Conservation (phyloP, 805 yeast species). For the Yamadazyma takamatsuzukensis region DNA sequence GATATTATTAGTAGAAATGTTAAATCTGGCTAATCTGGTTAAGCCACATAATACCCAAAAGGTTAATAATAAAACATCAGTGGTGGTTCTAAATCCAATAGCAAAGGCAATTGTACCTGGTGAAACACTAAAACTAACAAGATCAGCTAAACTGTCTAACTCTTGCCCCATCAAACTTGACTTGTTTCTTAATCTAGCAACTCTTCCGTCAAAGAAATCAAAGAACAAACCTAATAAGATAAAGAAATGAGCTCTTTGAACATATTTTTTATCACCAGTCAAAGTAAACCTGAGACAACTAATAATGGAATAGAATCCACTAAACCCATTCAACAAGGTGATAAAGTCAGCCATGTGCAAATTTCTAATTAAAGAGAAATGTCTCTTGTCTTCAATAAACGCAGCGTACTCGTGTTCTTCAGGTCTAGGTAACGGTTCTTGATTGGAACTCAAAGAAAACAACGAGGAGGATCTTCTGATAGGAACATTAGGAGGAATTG, state of each 20-base stretch:
- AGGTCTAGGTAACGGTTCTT: conserved; percentile 64
- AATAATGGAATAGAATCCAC: conserved; percentile 87
- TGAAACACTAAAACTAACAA: conserved; percentile 91
- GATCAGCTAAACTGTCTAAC: conserved; percentile 92
- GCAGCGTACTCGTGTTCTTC: conserved; percentile 72
- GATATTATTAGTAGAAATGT: conserved; percentile 86
- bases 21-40: conserved; percentile 91
- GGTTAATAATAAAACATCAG: conserved; percentile 71
- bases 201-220: conserved; percentile 96
- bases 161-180: conserved; percentile 96
- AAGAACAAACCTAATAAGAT: conserved; percentile 89
- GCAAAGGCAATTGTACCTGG: conserved; percentile 93
- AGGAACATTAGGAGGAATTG: conserved; percentile 16
- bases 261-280: conserved; percentile 64
- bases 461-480: conserved; percentile 53
- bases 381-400: conserved; percentile 79
- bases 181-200: conserved; percentile 90
- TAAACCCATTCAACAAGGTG: conserved; percentile 88
- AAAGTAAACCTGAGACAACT: conserved; percentile 79
- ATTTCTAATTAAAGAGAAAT: conserved; percentile 79
- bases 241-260: conserved; percentile 85
- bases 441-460: conserved; percentile 47
- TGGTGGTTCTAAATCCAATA: conserved; percentile 81
- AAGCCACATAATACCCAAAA: conserved; percentile 92
- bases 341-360: conserved; percentile 95